These are phyloP conservation scores for Colletotrichum tabaci DNA, from an alignment of 2,329 filamentous ascomycete species.

Conservation along the genomic window DNA sequence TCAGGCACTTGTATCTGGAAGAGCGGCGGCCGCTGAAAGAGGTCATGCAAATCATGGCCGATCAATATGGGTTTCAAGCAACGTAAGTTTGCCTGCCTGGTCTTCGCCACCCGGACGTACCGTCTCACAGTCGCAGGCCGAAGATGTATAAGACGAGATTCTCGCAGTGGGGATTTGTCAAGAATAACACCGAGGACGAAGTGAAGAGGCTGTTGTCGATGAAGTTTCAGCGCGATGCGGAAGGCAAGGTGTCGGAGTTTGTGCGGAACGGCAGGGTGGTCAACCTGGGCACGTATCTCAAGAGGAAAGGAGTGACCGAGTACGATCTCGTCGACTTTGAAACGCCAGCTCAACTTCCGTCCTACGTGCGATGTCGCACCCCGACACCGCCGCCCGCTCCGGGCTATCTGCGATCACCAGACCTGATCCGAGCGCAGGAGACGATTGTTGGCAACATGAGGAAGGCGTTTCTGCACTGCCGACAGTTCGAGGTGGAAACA, in stretches of 20 bases:
- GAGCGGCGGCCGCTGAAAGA: constrained; percentile 67
- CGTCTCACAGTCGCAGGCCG: constrained; percentile 54
- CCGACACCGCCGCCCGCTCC: constrained; percentile 60
- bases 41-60: constrained; percentile 67
- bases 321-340: constrained; percentile 66
- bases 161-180: constrained; percentile 69
- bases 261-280: constrained; percentile 67
- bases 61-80: constrained; percentile 63
- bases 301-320: constrained; percentile 67
- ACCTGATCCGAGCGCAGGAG: constrained; percentile 61
- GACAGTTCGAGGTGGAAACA: constrained; percentile 58
- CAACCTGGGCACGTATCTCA: constrained; percentile 66
- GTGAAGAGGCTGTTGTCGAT: constrained; percentile 65
- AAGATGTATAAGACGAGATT: constrained; percentile 72
- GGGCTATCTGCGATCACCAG: constrained; percentile 59
- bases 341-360: constrained; percentile 58
- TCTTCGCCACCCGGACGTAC: background rate
- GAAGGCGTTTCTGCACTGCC: constrained; percentile 61
- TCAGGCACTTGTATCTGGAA: constrained; percentile 63
- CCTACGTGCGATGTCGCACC: constrained; percentile 61
- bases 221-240: constrained; percentile 67
- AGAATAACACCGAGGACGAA: constrained; percentile 69
- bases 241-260: constrained; percentile 68
- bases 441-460: constrained; percentile 60
- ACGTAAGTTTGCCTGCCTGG: constrained; percentile 55